A percentile compares a stretch with the other conserved stretches of the same genome.
These are phyloP conservation scores for Pistacia vera DNA, from an alignment of 345 rosid genomes.

Conservation along the genomic window DNA sequence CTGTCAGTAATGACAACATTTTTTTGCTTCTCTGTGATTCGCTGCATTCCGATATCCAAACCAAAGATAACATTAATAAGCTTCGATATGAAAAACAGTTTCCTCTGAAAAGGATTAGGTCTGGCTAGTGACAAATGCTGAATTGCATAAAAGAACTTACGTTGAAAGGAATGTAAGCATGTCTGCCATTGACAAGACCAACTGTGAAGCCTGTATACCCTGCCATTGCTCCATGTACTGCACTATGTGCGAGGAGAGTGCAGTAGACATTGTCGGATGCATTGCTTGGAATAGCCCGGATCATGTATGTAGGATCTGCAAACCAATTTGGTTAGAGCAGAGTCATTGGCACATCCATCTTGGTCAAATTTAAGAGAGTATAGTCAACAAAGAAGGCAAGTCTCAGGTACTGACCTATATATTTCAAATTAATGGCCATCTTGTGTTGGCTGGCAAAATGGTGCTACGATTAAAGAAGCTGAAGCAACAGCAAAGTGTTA, in stretches of 20 bases:
- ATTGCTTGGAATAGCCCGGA: conserved; percentile 77
- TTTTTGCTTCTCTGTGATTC: conserved; percentile 61
- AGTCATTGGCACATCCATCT: conserved; percentile 16
- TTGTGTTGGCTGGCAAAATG: conserved; percentile 51
- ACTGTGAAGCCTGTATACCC: conserved; percentile 83
- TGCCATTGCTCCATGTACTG: conserved; percentile 93
- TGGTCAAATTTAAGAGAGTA: conserved; percentile 12
- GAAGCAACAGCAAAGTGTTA: neutral
- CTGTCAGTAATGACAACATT: conserved; percentile 82
- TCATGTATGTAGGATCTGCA: conserved; percentile 94
- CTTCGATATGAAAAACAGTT: neutral
- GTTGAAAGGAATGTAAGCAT: conserved; percentile 73
- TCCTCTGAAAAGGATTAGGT: neutral
- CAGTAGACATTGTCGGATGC: conserved; percentile 92
- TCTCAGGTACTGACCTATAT: conserved; percentile 54
- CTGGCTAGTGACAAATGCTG: too few species aligned
- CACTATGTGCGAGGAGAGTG: conserved; percentile 87
- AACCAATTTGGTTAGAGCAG: conserved; percentile 19
- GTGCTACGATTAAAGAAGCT: conserved; percentile 39
- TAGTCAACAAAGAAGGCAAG: neutral
- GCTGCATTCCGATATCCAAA: conserved; percentile 39
- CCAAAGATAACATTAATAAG: neutral
- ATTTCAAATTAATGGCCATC: conserved; percentile 73
- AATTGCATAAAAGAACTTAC: conserved; percentile 35
- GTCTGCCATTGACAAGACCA: conserved; percentile 83